Evolutionary conservation across 352 stramenopile species (phyloP).

Genomic region (Phytophthora idaei): DNA sequence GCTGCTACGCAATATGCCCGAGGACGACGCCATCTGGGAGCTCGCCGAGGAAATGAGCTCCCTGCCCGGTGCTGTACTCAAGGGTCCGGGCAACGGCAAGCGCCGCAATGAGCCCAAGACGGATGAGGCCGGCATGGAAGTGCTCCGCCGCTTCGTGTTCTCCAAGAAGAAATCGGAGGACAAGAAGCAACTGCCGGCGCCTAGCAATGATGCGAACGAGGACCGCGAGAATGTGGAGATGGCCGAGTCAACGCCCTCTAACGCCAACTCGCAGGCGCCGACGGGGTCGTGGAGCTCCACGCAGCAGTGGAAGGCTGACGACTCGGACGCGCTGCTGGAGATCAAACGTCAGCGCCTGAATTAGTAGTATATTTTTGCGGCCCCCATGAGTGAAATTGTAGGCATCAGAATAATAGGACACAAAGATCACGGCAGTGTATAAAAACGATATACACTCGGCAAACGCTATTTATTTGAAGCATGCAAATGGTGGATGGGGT

Average conservation of each 20-base stretch:
- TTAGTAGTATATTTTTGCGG: conserved; percentile 45
- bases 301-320: conserved; percentile 39
- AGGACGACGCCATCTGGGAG: conserved; percentile 84
- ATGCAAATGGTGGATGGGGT: not conserved
- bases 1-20: conserved; percentile 84
- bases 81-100: conserved; percentile 77
- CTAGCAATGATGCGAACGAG: conserved; percentile 19
- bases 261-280: conserved; percentile 31
- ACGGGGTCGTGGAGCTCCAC: conserved; percentile 44
- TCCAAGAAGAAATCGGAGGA: conserved; percentile 78
- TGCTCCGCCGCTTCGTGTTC: conserved; percentile 84
- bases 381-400: conserved; percentile 44
- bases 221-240: conserved; percentile 51
- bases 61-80: conserved; percentile 71
- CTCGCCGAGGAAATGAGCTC: conserved; percentile 83
- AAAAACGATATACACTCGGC: conserved; percentile 35
- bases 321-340: conserved; percentile 44
- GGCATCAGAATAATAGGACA: conserved; percentile 43
- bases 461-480: conserved; percentile 37
- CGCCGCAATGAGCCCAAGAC: conserved; percentile 83
- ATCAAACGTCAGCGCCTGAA: conserved; percentile 55
- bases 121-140: conserved; percentile 84
- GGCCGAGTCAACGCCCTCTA: conserved; percentile 37
- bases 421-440: conserved; percentile 35
- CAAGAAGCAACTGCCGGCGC: conserved; percentile 42